Conservation (phyloP, 345 rosid species). For the Turnera subulata region DNA sequence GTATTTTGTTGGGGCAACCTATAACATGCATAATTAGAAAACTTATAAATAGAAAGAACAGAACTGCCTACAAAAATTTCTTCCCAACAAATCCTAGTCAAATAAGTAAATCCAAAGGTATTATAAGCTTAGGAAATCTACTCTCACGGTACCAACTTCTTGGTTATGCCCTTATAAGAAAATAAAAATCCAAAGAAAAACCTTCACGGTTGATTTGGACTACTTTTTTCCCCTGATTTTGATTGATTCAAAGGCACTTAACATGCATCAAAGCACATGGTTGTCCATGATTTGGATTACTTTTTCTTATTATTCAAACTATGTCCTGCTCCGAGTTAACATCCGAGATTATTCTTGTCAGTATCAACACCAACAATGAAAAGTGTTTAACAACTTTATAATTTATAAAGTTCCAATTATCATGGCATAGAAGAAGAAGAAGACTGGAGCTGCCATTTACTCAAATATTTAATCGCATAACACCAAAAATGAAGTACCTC, state of each 20-base stretch:
- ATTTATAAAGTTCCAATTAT: background rate
- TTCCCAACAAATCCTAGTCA: background rate
- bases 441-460: background rate
- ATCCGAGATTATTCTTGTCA: background rate
- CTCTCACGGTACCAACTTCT: background rate
- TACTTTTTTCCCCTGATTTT: background rate
- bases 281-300: background rate
- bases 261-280: background rate
- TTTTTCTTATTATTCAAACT: background rate
- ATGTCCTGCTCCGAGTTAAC: background rate
- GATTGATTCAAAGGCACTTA: background rate
- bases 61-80: background rate
- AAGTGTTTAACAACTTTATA: background rate
- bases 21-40: conserved; percentile 13
- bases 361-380: background rate
- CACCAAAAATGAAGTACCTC: conserved; percentile 43
- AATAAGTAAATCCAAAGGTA: background rate
- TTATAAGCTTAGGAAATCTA: background rate
- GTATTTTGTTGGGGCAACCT: conserved; percentile 79
- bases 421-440: background rate
- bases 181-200: no score
- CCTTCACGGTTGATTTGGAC: no score
- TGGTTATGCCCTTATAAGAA: no score
- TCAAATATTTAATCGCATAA: conserved; percentile 6
- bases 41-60: conserved; percentile 4